Evolutionary conservation across 257 asterid species (phyloP).

Genomic region (Forsythia viridissima): DNA sequence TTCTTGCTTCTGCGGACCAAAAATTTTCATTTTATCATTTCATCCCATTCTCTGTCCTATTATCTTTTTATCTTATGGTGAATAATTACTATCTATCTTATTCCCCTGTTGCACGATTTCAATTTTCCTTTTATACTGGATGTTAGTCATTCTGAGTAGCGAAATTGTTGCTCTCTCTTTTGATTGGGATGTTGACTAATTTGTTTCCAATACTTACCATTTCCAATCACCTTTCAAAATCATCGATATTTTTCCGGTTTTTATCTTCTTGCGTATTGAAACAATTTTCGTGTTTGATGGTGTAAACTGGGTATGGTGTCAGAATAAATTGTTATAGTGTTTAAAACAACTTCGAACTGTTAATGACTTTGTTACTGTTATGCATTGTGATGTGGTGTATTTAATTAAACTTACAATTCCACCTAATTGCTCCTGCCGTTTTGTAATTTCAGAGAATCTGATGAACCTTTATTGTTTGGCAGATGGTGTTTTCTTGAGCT

Average conservation of each 20-base stretch:
- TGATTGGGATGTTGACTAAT: not conserved
- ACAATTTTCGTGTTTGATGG: not conserved
- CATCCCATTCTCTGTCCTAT: not conserved
- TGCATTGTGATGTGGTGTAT: not conserved
- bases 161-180: not conserved
- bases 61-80: not conserved
- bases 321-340: not conserved
- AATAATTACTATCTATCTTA: not conserved
- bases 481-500: conserved; percentile 68
- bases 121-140: not conserved
- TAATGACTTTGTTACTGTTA: conserved; percentile 11
- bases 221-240: not conserved
- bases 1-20: conserved; percentile 3
- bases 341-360: conserved; percentile 4
- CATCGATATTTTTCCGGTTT: not conserved
- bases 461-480: conserved; percentile 26
- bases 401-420: not conserved
- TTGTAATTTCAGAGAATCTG: conserved; percentile 8
- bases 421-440: not conserved
- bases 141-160: not conserved
- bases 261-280: not conserved
- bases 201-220: not conserved
- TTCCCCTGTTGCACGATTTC: not conserved
- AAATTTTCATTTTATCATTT: not conserved
- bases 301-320: not conserved